Base-by-base conservation (phyloP, 2,329 filamentous ascomycete genomes). In the Amesomyces nigricolor region DNA sequence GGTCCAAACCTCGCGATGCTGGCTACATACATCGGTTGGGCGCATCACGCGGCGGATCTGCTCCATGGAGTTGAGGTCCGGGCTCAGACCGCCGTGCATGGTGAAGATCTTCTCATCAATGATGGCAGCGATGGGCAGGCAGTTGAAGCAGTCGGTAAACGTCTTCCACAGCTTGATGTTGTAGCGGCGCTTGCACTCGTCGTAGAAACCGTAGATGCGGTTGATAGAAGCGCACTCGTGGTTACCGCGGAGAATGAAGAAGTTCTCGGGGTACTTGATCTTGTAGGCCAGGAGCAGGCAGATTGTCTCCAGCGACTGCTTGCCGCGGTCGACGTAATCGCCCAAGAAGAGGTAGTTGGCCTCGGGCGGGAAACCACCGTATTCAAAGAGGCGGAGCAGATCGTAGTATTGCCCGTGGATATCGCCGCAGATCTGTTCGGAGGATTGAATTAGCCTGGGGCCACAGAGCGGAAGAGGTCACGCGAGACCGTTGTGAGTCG, bases 91-190 rank as follows among this genome's bases (percentile, higher is more conserved):
- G 70, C 94, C 94, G 76, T 99, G 94, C 92, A 99, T 96, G 70
- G 91, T 96, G 79, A 99, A 97, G 71, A 99, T 99, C 87, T 97
- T 99, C 80, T 96, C 94, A 70, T 96, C 92, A 67, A 99, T 96
- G 75, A 99, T 99, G 64, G 94, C 92, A 56, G 92, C 94, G 72
- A 99, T 97, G 47, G 92, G 92, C 69, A 97, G 77, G 76, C 91
- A 96, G 81, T 99, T 99, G 84, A 99, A 99, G 81, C 91, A 96
- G 73, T 99, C 92, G 61, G 91, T 96, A 72, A 99, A 97, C 1
- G 92, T 97, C 83, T 99, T 99, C 92, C 92, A 97, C 59, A 97
- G 82, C 83, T 97, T 97, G 79, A 97, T 96, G 76, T 97, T 99
- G 79, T 95, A 97, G 66, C 92, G 83, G 70, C 94, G 87, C 81